Conservation (phyloP, 2,329 filamentous ascomycete species). For the Diplodia sapinea region DNA sequence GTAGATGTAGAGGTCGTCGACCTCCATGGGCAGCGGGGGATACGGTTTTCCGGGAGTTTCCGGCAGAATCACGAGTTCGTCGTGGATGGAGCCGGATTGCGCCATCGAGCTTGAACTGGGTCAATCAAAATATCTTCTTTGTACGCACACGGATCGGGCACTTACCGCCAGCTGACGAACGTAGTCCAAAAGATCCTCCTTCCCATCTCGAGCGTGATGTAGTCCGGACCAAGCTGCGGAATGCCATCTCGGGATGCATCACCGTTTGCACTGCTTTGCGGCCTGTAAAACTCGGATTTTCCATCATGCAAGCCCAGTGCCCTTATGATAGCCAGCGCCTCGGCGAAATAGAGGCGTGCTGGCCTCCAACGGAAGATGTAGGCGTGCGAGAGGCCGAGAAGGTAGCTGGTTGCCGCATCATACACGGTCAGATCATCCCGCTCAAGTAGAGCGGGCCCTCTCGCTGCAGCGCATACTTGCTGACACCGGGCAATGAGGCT, state of each 20-base stretch:
- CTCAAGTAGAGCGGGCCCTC: slow-evolving; percentile 65
- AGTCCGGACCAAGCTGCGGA: slow-evolving; percentile 34
- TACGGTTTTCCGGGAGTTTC: slow-evolving; percentile 77
- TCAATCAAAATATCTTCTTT: slow-evolving; percentile 24
- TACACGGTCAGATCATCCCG: slow-evolving; percentile 61
- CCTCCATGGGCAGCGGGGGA: slow-evolving; percentile 78
- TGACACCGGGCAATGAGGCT: slow-evolving; percentile 74
- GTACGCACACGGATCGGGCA: background rate
- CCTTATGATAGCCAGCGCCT: slow-evolving; percentile 71
- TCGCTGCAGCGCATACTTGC: slow-evolving; percentile 69
- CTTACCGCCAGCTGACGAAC: slow-evolving; percentile 71
- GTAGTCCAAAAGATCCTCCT: slow-evolving; percentile 79
- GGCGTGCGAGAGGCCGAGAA: slow-evolving; percentile 69
- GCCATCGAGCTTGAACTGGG: slow-evolving; percentile 67
- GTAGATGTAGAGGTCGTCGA: slow-evolving; percentile 83
- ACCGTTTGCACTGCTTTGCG: slow-evolving; percentile 17
- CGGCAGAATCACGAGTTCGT: slow-evolving; percentile 76
- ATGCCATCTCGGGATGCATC: slow-evolving; percentile 10
- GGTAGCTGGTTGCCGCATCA: slow-evolving; percentile 76
- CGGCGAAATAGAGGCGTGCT: slow-evolving; percentile 74
- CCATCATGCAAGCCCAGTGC: slow-evolving; percentile 69
- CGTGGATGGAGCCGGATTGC: slow-evolving; percentile 74
- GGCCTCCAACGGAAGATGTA: slow-evolving; percentile 72
- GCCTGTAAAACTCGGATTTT: slow-evolving; percentile 42
- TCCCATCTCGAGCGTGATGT: slow-evolving; percentile 60